These are phyloP conservation scores for Astrothelium subdiscretum DNA, from an alignment of 495 filamentous ascomycete genomes.

Conservation along the genomic window DNA sequence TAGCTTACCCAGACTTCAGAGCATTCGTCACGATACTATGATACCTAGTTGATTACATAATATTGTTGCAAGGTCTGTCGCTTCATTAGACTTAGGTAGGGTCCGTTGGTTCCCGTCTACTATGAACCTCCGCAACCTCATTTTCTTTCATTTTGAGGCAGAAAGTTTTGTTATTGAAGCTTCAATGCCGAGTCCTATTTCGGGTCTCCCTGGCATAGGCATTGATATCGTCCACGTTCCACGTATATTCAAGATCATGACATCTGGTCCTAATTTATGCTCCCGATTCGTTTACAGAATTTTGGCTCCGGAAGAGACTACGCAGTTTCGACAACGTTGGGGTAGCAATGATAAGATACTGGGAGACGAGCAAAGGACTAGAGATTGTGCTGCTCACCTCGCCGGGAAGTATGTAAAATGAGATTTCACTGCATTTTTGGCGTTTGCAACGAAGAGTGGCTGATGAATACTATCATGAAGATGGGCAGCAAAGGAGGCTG, in stretches of 20 bases:
- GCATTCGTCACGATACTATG: too few species aligned
- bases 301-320: constrained; percentile 7
- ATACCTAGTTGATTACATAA: too few species aligned
- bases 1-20: too few species aligned
- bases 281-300: constrained; percentile 6
- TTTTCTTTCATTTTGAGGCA: too few species aligned
- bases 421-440: background rate
- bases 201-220: constrained; percentile 27
- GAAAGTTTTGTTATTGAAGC: too few species aligned
- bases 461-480: background rate
- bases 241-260: constrained; percentile 29
- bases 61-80: too few species aligned
- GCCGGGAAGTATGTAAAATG: constrained; percentile 14
- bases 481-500: constrained; percentile 55
- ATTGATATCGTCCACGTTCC: constrained; percentile 44
- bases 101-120: too few species aligned
- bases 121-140: too few species aligned
- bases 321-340: constrained; percentile 4
- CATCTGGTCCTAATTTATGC: too few species aligned
- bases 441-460: background rate
- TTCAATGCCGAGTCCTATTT: background rate
- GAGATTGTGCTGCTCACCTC: background rate
- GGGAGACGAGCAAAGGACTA: background rate
- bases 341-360: background rate
- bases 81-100: too few species aligned